phyloP scores from a whole-genome alignment of 2,329 filamentous ascomycete genomes.

The Akanthomyces lecanii region DNA sequence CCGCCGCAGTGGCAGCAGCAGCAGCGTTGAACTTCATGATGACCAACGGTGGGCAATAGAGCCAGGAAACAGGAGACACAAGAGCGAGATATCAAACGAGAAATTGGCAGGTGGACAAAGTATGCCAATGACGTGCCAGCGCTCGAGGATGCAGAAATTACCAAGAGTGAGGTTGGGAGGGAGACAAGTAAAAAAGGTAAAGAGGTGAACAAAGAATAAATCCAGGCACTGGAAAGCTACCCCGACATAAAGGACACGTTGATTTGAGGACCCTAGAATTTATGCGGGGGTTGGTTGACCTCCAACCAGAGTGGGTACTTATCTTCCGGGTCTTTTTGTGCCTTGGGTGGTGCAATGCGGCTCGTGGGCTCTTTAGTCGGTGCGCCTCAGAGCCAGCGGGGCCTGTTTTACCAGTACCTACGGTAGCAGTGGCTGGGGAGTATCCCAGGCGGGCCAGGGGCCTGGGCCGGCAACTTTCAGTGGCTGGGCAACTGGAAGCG shows the following conservation, averaged over 20 bases:
- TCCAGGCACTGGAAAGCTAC: slow-evolving; percentile 10
- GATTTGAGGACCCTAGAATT: slow-evolving; percentile 17
- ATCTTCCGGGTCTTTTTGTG: not conserved
- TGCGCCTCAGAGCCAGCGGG: not conserved
- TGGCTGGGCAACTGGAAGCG: not conserved
- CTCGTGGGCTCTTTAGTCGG: not conserved
- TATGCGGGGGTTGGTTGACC: slow-evolving; percentile 16
- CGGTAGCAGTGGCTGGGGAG: not conserved
- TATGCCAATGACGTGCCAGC: slow-evolving; percentile 14
- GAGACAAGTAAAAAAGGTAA: not conserved
- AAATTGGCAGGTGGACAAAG: slow-evolving; percentile 6
- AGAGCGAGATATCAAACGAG: slow-evolving; percentile 26
- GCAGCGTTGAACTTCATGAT: slow-evolving; percentile 82
- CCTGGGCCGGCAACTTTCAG: not conserved
- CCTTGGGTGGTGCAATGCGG: not conserved
- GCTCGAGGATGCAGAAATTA: slow-evolving; percentile 6
- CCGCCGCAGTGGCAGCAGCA: slow-evolving; percentile 70
- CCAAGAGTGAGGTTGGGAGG: slow-evolving; percentile 8
- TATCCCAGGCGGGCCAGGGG: not conserved
- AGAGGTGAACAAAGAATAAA: not conserved
- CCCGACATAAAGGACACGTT: slow-evolving; percentile 17
- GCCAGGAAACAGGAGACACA: slow-evolving; percentile 7
- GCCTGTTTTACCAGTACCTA: not conserved
- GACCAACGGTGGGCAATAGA: slow-evolving; percentile 23
- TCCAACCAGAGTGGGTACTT: slow-evolving; percentile 4